Evolutionary conservation across 2,329 filamentous ascomycete species (phyloP), one percentile per base, ranked within the genome.

Genomic region (Chalaropsis thielavioides): DNA sequence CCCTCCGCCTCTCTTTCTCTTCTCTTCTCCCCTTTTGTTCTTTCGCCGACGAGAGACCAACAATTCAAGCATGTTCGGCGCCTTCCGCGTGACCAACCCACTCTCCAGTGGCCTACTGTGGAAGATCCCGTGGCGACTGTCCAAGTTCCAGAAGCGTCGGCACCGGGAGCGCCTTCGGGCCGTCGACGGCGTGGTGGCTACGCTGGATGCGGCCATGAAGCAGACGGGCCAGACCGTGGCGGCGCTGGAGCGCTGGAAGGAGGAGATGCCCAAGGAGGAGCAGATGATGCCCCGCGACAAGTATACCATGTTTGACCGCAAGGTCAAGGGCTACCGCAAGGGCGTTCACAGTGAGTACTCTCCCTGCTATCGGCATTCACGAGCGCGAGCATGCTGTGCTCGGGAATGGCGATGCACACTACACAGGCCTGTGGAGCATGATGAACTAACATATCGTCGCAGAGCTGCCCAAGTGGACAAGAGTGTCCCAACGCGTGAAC

Each of bases 61-160:
- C 54, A 66, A 17, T 62, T n/a, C 54, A 46, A 65, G 70, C 69
- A 95, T 96, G 91, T 92, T 91, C 75, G 88, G 88, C 72, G 81
- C 87, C 70, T 90, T 95, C 79, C 88, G 87, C 77, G 80, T 88
- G 70, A 91, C 90, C 56, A 88, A 85, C 69, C 79, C 88, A 67
- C 80, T 95, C 27, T 86, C 84, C 65, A 83, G 89, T 68, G 91
- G 91, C 76, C 85, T 96, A 64, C 80, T 96, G 70, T 96, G 91
- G 94, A 99, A 99, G 84, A 91, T 88, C 71, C 94, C 94, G 70
- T 99, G 92, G 92, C 87, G 94, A 68, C 84, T 99, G 73, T 99
- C 94, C 67, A 81, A 84, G 70, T 90, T 90, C 74, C 92, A 96
- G 77, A 97, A 97, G 77, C 83, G 85, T 69, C 87, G 92, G 64